These are phyloP conservation scores for Nitzschia inconspicua DNA, from an alignment of 108 stramenopile genomes.

Conservation along the genomic window DNA sequence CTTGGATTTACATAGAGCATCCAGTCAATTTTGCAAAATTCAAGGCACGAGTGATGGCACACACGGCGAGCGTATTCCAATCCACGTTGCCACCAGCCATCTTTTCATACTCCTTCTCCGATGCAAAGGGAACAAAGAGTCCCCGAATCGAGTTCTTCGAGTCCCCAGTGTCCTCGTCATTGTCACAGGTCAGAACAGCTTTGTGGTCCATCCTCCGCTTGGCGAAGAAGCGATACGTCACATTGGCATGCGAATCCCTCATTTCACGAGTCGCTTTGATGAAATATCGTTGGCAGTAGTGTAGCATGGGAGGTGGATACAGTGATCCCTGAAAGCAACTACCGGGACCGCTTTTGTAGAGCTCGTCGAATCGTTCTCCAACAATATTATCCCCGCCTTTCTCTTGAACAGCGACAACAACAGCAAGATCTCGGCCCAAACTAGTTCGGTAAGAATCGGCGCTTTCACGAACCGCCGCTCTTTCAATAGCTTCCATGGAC, in stretches of 20 bases:
- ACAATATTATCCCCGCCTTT: conserved; percentile 37
- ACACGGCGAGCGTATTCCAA: conserved; percentile 49
- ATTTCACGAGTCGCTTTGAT: conserved; percentile 14
- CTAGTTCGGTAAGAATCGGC: conserved; percentile 4
- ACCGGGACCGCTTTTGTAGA: no score
- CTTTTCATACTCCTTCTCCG: conserved; percentile 17
- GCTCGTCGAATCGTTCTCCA: conserved; percentile 18
- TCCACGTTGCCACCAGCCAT: conserved; percentile 17
- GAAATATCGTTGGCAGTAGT: conserved; percentile 47
- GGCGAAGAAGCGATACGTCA: conserved; percentile 46
- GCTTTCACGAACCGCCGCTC: conserved; percentile 19
- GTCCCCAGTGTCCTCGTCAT: conserved; percentile 14
- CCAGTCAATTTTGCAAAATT: conserved; percentile 28
- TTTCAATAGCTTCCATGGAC: no score
- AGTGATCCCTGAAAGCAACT: no score
- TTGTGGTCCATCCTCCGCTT: conserved; percentile 46
- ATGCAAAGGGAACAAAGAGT: conserved; percentile 27
- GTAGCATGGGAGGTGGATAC: conserved; percentile 52
- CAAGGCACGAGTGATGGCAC: conserved; percentile 35
- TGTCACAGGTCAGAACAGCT: conserved; percentile 42
- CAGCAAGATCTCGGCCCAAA: neutral
- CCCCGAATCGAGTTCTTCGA: neutral
- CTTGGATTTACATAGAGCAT: neutral
- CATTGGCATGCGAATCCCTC: no score
- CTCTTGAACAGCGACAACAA: no score